Percentiles rank a stretch among this genome's conserved stretches.
Conservation (phyloP, 495 filamentous ascomycete genomes). For the Stereocaulon alpinum region DNA sequence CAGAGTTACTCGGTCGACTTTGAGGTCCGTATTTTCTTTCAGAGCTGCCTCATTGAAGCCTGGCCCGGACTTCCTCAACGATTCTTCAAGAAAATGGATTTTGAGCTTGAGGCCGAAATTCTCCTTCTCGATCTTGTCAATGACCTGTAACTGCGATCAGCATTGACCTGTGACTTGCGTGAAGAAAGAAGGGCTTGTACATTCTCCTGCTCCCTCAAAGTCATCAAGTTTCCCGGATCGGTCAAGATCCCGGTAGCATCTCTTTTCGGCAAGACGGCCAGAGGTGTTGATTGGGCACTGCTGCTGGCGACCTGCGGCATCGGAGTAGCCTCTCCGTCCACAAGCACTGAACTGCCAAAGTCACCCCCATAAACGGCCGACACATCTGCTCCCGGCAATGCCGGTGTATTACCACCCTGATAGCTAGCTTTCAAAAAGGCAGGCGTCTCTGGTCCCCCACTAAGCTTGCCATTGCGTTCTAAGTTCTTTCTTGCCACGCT, state of each 20-base stretch:
- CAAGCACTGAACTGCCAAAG: conserved; percentile 44
- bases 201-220: conserved; percentile 86
- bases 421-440: conserved; percentile 51
- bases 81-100: conserved; percentile 91
- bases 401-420: conserved; percentile 54
- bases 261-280: conserved; percentile 53
- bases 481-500: conserved; percentile 76
- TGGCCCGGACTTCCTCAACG: conserved; percentile 72
- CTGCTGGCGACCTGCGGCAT: conserved; percentile 64
- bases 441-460: conserved; percentile 56
- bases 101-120: conserved; percentile 98
- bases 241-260: conserved; percentile 53
- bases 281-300: conserved; percentile 69
- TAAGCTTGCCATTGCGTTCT: conserved; percentile 48
- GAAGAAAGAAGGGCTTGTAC: conserved; percentile 32
- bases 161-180: not conserved
- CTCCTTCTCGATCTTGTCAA: conserved; percentile 87
- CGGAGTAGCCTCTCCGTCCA: conserved; percentile 48
- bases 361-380: conserved; percentile 58
- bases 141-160: conserved; percentile 39
- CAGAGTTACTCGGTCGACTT: conserved; percentile 80
- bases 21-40: conserved; percentile 90
- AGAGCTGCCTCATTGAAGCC: conserved; percentile 77
- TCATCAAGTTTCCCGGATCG: conserved; percentile 74
- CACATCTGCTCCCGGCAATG: conserved; percentile 47